phyloP scores from a whole-genome alignment of 345 rosid species.

The Cardiospermum halicacabum region DNA sequence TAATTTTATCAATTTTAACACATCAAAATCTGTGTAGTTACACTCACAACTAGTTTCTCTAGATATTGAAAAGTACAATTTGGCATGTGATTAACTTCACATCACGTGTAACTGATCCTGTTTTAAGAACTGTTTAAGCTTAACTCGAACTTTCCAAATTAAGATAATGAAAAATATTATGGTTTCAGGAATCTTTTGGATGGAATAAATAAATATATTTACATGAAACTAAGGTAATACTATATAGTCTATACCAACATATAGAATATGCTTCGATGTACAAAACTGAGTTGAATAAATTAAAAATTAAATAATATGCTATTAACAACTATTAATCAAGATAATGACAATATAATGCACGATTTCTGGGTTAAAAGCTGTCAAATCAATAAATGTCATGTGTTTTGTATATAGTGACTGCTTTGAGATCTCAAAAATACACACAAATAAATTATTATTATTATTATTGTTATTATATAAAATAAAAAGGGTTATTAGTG shows the following conservation, averaged over 20 bases:
- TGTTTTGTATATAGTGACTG: not conserved
- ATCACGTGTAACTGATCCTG: slow-evolving; percentile 6
- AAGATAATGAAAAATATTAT: not conserved
- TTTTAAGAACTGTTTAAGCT: not conserved
- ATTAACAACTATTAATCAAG: not conserved
- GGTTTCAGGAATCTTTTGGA: not conserved
- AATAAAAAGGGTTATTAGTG: not conserved
- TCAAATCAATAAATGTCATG: not conserved
- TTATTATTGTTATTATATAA: too few species aligned
- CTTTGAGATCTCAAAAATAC: not conserved
- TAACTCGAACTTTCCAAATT: not conserved
- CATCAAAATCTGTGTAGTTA: not conserved
- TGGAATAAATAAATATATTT: not conserved
- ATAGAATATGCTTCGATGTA: not conserved
- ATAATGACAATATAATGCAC: not conserved
- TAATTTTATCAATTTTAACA: not conserved
- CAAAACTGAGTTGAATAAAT: not conserved
- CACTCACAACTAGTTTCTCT: not conserved
- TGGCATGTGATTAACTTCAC: slow-evolving; percentile 17
- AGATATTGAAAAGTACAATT: slow-evolving; percentile 5
- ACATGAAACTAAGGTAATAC: not conserved
- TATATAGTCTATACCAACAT: too few species aligned
- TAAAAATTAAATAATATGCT: not conserved
- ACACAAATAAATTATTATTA: not conserved
- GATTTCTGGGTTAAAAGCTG: slow-evolving; percentile 6